Percentiles rank a stretch among this genome's conserved stretches.
phyloP scores from a whole-genome alignment of 345 rosid genomes.

The Melastoma malabathricum region DNA sequence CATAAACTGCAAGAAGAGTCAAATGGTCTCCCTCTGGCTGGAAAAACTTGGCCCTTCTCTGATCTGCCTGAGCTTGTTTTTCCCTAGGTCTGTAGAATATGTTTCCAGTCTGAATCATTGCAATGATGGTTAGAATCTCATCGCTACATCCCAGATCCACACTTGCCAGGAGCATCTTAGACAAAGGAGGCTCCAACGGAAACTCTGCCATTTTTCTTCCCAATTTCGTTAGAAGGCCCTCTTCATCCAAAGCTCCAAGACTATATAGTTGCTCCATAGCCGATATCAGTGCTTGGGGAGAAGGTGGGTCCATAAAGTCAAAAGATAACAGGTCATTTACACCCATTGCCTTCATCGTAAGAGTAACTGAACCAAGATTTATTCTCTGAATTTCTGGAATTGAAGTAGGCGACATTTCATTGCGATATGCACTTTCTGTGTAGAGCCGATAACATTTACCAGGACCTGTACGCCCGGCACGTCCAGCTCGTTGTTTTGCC shows the following conservation, averaged over 20 bases:
- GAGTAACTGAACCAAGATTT: conserved; percentile 54
- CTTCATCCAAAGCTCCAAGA: conserved; percentile 82
- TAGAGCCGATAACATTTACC: conserved; percentile 75
- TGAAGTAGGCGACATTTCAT: conserved; percentile 70
- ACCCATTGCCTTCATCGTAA: conserved; percentile 90
- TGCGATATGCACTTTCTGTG: conserved; percentile 67
- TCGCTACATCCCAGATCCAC: conserved; percentile 93
- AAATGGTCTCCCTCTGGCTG: conserved; percentile 88
- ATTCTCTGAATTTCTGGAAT: conserved; percentile 90
- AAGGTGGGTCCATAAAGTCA: conserved; percentile 72
- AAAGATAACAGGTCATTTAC: conserved; percentile 65
- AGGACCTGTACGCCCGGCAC: conserved; percentile 85
- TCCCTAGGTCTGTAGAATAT: conserved; percentile 86
- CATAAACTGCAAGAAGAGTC: conserved; percentile 85
- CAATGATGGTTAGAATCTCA: conserved; percentile 77
- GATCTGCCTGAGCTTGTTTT: conserved; percentile 93
- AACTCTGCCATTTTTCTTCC: conserved; percentile 98
- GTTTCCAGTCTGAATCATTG: conserved; percentile 88
- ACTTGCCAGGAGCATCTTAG: conserved; percentile 90
- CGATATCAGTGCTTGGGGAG: conserved; percentile 69
- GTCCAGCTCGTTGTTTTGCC: conserved; percentile 75
- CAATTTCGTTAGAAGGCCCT: conserved; percentile 74
- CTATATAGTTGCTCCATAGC: conserved; percentile 86
- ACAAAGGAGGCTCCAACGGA: conserved; percentile 83
- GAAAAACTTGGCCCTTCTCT: conserved; percentile 82